Conservation (phyloP, 73 alveolate species). For the Uronychia binucleata region DNA sequence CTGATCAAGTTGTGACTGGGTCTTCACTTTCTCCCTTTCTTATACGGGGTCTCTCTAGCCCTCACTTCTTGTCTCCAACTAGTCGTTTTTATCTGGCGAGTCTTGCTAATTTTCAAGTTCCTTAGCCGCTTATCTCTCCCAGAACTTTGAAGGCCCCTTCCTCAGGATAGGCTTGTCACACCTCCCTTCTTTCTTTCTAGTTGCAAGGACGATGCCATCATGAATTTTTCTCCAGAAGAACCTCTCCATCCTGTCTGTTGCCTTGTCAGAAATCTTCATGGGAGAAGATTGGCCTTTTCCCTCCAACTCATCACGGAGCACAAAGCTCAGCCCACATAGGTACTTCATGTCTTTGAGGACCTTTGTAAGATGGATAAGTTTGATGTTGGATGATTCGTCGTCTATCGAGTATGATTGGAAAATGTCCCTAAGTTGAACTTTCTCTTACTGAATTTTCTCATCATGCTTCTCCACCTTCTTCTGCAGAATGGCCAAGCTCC, state of each 20-base stretch:
- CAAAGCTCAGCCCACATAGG: background rate
- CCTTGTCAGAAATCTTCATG: background rate
- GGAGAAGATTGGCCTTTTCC: background rate
- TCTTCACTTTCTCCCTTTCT: too few species aligned
- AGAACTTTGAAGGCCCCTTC: too few species aligned
- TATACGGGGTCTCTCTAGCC: too few species aligned
- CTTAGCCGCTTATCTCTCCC: too few species aligned
- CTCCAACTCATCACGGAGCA: background rate
- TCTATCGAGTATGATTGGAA: background rate
- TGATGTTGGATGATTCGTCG: background rate
- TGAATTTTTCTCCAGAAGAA: background rate
- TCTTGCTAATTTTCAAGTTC: too few species aligned
- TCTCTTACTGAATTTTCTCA: background rate
- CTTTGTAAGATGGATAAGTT: background rate
- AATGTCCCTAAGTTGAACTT: background rate
- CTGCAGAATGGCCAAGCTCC: background rate
- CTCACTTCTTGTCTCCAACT: too few species aligned
- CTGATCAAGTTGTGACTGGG: too few species aligned
- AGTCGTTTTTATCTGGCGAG: too few species aligned
- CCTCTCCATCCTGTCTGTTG: background rate
- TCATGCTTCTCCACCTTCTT: background rate
- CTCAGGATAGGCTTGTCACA: background rate
- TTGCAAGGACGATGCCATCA: background rate
- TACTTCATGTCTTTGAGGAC: background rate
- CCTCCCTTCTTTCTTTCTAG: background rate